Conservation (phyloP, 2,329 filamentous ascomycete species). For the Rutstroemia sp. region DNA sequence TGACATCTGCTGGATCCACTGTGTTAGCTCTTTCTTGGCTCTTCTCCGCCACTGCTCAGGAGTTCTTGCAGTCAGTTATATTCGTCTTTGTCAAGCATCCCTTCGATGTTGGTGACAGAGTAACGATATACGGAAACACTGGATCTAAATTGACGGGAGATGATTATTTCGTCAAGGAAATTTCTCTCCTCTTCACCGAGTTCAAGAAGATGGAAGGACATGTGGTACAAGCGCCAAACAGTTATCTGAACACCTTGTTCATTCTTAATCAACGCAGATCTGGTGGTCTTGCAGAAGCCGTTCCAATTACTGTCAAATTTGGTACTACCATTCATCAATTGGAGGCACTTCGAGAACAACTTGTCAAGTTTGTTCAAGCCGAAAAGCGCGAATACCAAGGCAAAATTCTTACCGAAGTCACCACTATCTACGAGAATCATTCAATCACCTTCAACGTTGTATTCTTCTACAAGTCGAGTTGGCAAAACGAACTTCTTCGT, state of each 20-base stretch:
- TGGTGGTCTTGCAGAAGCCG: constrained; percentile 77
- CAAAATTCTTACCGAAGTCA: constrained; percentile 81
- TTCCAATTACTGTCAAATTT: constrained; percentile 80
- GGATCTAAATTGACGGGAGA: constrained; percentile 73
- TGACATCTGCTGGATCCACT: constrained; percentile 83
- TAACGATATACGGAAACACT: constrained; percentile 85
- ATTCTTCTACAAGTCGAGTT: constrained; percentile 97
- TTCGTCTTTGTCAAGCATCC: constrained; percentile 98
- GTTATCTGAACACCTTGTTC: constrained; percentile 83
- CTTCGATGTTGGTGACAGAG: constrained; percentile 91
- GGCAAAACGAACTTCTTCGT: constrained; percentile 89
- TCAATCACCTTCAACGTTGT: constrained; percentile 84
- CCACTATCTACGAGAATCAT: constrained; percentile 72
- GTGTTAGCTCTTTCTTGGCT: constrained; percentile 90
- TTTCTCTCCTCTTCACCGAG: constrained; percentile 86
- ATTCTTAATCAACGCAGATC: constrained; percentile 92
- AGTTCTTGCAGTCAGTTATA: constrained; percentile 88
- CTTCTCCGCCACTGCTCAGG: constrained; percentile 85
- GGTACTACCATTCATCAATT: constrained; percentile 80
- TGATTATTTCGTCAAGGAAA: constrained; percentile 94
- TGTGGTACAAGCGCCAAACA: constrained; percentile 93
- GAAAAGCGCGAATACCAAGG: constrained; percentile 87
- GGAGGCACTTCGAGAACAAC: constrained; percentile 68
- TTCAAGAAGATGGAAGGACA: constrained; percentile 99
- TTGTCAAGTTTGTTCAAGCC: constrained; percentile 73